Evolutionary conservation across 345 rosid genomes (phyloP).

Genomic region (Lepidium africanum): DNA sequence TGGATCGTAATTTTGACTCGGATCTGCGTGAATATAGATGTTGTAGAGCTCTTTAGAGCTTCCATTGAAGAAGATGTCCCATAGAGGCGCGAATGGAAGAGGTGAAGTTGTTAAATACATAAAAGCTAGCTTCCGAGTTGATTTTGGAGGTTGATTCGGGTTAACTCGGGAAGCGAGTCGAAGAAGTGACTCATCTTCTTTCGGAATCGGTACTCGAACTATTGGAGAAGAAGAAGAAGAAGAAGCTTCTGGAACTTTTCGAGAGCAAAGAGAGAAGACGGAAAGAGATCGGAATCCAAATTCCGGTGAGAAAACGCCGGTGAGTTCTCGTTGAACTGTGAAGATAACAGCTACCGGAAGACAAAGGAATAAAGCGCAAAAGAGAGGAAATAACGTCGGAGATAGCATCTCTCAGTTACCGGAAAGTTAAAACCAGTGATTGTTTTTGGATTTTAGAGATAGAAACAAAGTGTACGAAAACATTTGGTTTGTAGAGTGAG

Average conservation of each 20-base stretch:
- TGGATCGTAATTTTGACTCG: conserved; percentile 34
- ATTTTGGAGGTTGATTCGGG: conserved; percentile 27
- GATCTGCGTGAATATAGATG: conserved; percentile 70
- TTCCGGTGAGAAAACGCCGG: conserved; percentile 12
- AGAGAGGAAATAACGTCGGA: conserved; percentile 44
- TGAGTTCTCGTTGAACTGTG: conserved; percentile 34
- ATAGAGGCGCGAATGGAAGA: conserved; percentile 57
- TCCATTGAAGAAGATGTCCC: conserved; percentile 55
- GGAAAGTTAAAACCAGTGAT: neutral
- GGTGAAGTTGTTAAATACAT: conserved; percentile 60
- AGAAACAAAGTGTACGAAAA: neutral
- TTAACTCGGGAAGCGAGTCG: conserved; percentile 39
- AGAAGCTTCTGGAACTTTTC: conserved; percentile 4
- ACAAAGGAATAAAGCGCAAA: conserved; percentile 55
- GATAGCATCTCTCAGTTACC: conserved; percentile 33
- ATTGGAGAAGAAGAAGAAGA: conserved; percentile 2
- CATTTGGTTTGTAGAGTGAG: conserved; percentile 4
- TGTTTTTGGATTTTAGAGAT: neutral
- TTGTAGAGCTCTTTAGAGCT: conserved; percentile 37
- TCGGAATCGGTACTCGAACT: conserved; percentile 11
- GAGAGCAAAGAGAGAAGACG: conserved; percentile 12
- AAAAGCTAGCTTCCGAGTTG: conserved; percentile 57
- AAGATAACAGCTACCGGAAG: conserved; percentile 53
- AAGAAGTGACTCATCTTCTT: conserved; percentile 46
- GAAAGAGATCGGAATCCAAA: neutral